Evolutionary conservation across 805 yeast genomes (phyloP), one percentile per base, ranked within the genome.

Genomic region (Pichia sporocuriosa): DNA sequence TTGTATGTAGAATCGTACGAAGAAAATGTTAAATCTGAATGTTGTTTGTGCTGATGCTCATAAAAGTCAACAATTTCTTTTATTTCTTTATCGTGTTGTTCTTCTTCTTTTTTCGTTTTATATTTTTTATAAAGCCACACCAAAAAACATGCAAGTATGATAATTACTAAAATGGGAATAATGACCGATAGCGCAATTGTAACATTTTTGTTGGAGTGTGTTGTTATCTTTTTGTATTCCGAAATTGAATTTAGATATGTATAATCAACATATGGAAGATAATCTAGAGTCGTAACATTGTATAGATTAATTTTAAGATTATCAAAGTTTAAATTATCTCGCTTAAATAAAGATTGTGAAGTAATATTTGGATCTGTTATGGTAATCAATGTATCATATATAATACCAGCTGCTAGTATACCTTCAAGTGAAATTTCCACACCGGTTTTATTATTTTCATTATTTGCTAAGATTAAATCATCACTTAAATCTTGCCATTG

Each of bases 371-470:
- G 26, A 9, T 24, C 57, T 17, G 60, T 56, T 9, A 77, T 59
- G 12, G 72, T 67, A 1, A 78, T 55, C 35, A 78, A 56, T 0
- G 80, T 72, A 39, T 72, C 67, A 51, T 73, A 74, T 21, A 77
- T 60, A 2, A 72, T 63, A 2, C 76, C 73, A 0, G 77, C 81
- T 1, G 83, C 83, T 7, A 61, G 33, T 8, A 65, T 48, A 4
- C 43, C 32, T 33, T 52, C 55, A 16, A 65, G 38, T 15, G 54
- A 39, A 19, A 73, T 54, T 12, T 26, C n/a, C 13, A 26, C 29
- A 11, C 13, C 29, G 13, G 34, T 37, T 16, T 45, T 25, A 39
- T 59, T 56, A 12, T 45, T 47, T n/a, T 44, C 33, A 4, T 55
- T 29, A 37, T 58, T 57, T 20, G 56, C 54, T 2, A 47, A 22